A percentile compares a stretch with the other conserved stretches of the same genome.
Evolutionary conservation across 192 early-diverging fungal genomes (phyloP).

Genomic region (Podila clonocystis): DNA sequence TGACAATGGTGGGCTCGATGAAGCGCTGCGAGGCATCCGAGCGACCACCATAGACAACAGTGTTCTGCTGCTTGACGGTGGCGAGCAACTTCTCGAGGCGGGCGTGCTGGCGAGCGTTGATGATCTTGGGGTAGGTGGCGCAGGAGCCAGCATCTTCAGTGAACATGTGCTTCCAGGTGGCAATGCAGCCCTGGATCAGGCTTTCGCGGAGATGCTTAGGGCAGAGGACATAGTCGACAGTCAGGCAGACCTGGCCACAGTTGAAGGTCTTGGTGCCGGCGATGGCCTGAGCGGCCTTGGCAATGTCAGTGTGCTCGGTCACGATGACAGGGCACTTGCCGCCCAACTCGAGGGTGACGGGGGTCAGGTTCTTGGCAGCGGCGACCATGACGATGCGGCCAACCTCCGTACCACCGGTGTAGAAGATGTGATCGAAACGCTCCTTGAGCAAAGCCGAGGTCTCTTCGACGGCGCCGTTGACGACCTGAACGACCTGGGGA

Average conservation of each 20-base stretch:
- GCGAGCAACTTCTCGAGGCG: slow-evolving; percentile 57
- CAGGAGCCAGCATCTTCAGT: slow-evolving; percentile 45
- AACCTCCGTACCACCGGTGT: slow-evolving; percentile 69
- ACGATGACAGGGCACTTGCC: slow-evolving; percentile 82
- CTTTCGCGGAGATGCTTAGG: slow-evolving; percentile 54
- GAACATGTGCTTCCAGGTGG: slow-evolving; percentile 47
- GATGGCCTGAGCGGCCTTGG: slow-evolving; percentile 73
- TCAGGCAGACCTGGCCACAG: slow-evolving; percentile 80
- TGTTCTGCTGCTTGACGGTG: slow-evolving; percentile 47
- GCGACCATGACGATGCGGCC: slow-evolving; percentile 68
- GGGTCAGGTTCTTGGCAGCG: slow-evolving; percentile 71
- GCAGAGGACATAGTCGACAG: slow-evolving; percentile 76
- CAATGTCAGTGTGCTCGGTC: slow-evolving; percentile 72
- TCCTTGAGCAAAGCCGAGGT: slow-evolving; percentile 62
- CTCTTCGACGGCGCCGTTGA: slow-evolving; percentile 68
- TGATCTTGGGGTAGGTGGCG: slow-evolving; percentile 57
- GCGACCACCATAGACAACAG: slow-evolving; percentile 57
- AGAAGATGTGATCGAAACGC: slow-evolving; percentile 73
- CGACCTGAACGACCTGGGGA: slow-evolving; percentile 48
- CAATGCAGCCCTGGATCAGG: slow-evolving; percentile 58
- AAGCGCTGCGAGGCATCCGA: slow-evolving; percentile 43
- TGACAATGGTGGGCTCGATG: slow-evolving; percentile 68
- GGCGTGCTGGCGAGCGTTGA: slow-evolving; percentile 59
- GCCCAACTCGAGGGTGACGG: slow-evolving; percentile 70
- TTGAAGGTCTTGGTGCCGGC: slow-evolving; percentile 87